Conservation (phyloP, 2,329 filamentous ascomycete species). For the Keithomyces neogunnii region DNA sequence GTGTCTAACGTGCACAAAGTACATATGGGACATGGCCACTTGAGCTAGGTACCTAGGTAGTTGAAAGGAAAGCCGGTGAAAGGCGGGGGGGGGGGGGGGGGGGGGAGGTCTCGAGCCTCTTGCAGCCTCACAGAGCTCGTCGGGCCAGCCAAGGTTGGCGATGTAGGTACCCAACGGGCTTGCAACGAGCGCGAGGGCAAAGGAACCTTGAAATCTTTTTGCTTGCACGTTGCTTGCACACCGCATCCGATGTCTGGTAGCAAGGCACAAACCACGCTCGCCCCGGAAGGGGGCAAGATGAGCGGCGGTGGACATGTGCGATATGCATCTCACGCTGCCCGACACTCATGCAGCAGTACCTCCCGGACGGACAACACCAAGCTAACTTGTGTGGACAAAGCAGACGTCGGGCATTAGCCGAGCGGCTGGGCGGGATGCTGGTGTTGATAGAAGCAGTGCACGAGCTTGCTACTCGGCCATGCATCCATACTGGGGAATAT, state of each 20-base stretch:
- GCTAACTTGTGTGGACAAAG: neutral
- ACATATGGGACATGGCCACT: too few species aligned
- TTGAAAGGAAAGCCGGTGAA: too few species aligned
- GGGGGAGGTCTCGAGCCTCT: neutral
- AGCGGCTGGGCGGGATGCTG: neutral
- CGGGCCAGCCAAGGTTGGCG: neutral
- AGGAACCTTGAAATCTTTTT: neutral
- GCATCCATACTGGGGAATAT: conserved; percentile 1
- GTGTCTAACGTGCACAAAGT: neutral
- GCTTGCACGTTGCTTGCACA: neutral
- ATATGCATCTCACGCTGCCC: neutral
- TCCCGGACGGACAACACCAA: neutral
- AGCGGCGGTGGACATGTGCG: neutral
- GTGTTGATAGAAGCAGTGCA: neutral
- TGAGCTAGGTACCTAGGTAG: too few species aligned
- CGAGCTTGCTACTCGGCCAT: neutral
- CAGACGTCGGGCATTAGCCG: neutral
- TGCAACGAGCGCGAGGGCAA: neutral
- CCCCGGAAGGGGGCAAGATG: neutral
- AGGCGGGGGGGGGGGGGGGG: neutral
- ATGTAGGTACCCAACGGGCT: conserved; percentile 1
- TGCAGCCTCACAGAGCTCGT: neutral
- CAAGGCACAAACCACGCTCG: neutral
- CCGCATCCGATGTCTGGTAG: conserved; percentile 1
- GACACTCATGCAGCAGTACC: neutral